Conservation (phyloP, 306 rosid genomes). For the Arachis hypogaea region DNA sequence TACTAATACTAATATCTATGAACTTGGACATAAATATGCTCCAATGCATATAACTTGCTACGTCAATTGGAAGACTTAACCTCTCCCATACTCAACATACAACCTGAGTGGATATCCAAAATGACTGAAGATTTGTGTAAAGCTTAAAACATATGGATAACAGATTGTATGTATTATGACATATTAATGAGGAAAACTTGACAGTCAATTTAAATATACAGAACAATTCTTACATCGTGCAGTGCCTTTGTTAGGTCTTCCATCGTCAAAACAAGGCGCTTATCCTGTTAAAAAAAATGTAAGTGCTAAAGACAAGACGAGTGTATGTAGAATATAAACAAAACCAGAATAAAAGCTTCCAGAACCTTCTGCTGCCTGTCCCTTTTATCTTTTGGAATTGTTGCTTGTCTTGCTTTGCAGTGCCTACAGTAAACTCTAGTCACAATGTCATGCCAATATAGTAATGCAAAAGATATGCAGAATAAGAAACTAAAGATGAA, state of each 20-base stretch:
- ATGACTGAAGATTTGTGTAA: slow-evolving; percentile 9
- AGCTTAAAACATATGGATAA: slow-evolving; percentile 2
- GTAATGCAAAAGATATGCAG: slow-evolving; percentile 11
- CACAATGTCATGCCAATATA: slow-evolving; percentile 17
- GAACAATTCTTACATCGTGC: slow-evolving; percentile 53
- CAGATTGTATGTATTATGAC: slow-evolving; percentile 11
- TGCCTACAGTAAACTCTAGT: slow-evolving; percentile 62
- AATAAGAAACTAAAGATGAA: not conserved
- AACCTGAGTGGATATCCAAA: not conserved
- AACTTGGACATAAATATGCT: not conserved
- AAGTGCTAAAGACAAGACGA: slow-evolving; percentile 13
- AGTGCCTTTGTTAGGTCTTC: slow-evolving; percentile 83
- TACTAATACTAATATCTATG: not conserved
- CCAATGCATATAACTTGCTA: not conserved
- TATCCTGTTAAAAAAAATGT: slow-evolving; percentile 66
- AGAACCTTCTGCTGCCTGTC: slow-evolving; percentile 93
- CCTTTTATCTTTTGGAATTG: slow-evolving; percentile 88
- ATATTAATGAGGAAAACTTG: slow-evolving; percentile 3
- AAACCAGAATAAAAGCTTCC: slow-evolving; percentile 9
- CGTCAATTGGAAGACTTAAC: not conserved
- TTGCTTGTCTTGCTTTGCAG: slow-evolving; percentile 86
- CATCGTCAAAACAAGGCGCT: slow-evolving; percentile 77
- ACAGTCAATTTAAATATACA: slow-evolving; percentile 29
- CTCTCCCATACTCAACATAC: not conserved
- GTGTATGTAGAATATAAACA: not conserved